These are phyloP conservation scores for Wickerhamomyces tratensis DNA, from an alignment of 805 yeast genomes.

Conservation along the genomic window DNA sequence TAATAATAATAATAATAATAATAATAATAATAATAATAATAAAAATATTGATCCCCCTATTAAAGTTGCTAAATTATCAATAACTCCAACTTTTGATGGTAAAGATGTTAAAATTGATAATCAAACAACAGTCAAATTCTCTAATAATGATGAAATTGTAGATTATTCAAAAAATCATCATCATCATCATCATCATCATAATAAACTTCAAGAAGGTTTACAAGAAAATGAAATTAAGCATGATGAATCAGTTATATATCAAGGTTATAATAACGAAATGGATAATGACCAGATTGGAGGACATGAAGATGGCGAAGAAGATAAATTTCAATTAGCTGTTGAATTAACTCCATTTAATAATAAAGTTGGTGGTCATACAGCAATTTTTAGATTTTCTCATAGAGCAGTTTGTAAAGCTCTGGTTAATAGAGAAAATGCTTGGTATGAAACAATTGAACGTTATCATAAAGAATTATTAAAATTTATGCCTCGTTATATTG, in stretches of 20 bases:
- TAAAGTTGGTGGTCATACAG: slow-evolving; percentile 98
- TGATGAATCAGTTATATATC: slow-evolving; percentile 1
- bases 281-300: neutral
- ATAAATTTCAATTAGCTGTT: slow-evolving; percentile 63
- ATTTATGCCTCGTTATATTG: slow-evolving; percentile 92
- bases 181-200: too few species aligned
- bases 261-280: neutral
- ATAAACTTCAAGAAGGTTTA: too few species aligned
- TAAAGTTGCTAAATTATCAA: slow-evolving; percentile 7
- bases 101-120: slow-evolving; percentile 2
- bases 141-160: too few species aligned
- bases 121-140: neutral
- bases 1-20: neutral
- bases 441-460: slow-evolving; percentile 85
- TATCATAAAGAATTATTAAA: slow-evolving; percentile 65
- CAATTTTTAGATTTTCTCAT: slow-evolving; percentile 84
- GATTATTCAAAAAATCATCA: neutral
- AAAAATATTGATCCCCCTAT: slow-evolving; percentile 1
- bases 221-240: neutral
- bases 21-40: slow-evolving; percentile 1
- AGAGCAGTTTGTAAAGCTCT: slow-evolving; percentile 91
- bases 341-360: slow-evolving; percentile 87
- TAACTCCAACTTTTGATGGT: slow-evolving; percentile 8
- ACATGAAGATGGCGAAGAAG: slow-evolving; percentile 18
- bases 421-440: slow-evolving; percentile 79